These are phyloP conservation scores for Fusarium proliferatum DNA, from an alignment of 2,329 filamentous ascomycete genomes.

Conservation along the genomic window DNA sequence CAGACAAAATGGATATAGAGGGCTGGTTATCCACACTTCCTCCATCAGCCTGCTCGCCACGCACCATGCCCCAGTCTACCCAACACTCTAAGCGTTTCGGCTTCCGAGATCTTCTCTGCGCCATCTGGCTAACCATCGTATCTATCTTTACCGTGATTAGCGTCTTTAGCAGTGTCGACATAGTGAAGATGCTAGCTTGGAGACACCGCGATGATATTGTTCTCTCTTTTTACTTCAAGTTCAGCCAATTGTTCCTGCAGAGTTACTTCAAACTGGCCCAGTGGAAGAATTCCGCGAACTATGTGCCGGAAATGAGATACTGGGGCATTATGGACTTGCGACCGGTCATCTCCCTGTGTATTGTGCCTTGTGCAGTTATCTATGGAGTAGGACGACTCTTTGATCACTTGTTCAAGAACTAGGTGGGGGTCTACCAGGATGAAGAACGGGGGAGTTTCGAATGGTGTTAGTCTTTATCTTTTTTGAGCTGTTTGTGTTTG, in stretches of 20 bases:
- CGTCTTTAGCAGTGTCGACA: background rate
- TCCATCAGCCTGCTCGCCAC: background rate
- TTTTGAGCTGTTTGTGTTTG: background rate
- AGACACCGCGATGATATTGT: background rate
- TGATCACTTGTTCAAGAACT: background rate
- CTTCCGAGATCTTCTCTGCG: background rate
- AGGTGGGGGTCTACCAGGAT: rapidly evolving
- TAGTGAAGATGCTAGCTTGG: background rate
- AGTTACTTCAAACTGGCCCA: background rate
- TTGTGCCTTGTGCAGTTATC: background rate
- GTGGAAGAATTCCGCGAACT: rapidly evolving
- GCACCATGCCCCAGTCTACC: background rate
- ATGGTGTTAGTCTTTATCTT: rapidly evolving
- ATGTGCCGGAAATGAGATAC: too few species aligned
- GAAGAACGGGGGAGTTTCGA: rapidly evolving
- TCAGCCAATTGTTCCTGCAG: background rate
- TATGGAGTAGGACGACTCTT: background rate
- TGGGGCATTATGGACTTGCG: background rate
- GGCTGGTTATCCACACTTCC: background rate
- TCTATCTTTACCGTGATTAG: background rate
- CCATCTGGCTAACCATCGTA: background rate
- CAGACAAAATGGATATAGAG: background rate
- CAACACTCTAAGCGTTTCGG: background rate
- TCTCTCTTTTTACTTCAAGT: background rate
- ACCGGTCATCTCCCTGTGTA: background rate